These are phyloP conservation scores for Pachyrhizus erosus DNA, from an alignment of 306 rosid genomes.

Conservation along the genomic window DNA sequence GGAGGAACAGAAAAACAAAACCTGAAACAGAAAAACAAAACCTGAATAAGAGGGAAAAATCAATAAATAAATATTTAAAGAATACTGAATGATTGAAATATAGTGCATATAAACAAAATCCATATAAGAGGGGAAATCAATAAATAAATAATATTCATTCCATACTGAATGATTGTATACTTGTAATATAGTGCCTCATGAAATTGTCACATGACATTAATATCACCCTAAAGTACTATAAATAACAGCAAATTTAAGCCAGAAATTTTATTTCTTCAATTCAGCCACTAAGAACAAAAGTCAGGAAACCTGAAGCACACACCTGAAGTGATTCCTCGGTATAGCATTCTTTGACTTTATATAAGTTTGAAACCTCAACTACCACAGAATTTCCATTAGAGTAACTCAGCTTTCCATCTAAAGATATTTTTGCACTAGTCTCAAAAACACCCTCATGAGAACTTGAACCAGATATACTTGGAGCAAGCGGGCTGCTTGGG, in stretches of 20 bases:
- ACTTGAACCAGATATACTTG: conserved; percentile 85
- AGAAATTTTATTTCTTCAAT: conserved; percentile 2
- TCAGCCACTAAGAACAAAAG: conserved; percentile 20
- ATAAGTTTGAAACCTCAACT: conserved; percentile 89
- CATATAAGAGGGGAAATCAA: not conserved
- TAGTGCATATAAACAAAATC: not conserved
- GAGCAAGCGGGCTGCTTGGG: conserved; percentile 99
- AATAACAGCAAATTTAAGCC: not conserved
- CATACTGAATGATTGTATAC: conserved; percentile 11
- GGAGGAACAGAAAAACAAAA: conserved; percentile 29
- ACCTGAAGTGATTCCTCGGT: conserved; percentile 98
- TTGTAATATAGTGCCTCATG: not conserved
- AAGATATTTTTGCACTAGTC: conserved; percentile 78
- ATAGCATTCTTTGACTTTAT: conserved; percentile 94
- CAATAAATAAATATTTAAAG: conserved; percentile 10
- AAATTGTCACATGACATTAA: not conserved
- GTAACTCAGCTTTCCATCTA: conserved; percentile 90
- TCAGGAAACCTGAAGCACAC: conserved; percentile 36
- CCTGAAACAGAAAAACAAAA: conserved; percentile 29
- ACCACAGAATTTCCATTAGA: conserved; percentile 88
- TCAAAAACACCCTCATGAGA: conserved; percentile 98
- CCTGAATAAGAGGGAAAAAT: not conserved
- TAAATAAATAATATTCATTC: not conserved
- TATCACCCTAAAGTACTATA: not conserved
- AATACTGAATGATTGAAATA: conserved; percentile 12